A percentile compares a stretch with the other conserved stretches of the same genome.
Evolutionary conservation across 1,284 basidiomycete genomes (phyloP).

Genomic region (Heterobasidion occidentale): DNA sequence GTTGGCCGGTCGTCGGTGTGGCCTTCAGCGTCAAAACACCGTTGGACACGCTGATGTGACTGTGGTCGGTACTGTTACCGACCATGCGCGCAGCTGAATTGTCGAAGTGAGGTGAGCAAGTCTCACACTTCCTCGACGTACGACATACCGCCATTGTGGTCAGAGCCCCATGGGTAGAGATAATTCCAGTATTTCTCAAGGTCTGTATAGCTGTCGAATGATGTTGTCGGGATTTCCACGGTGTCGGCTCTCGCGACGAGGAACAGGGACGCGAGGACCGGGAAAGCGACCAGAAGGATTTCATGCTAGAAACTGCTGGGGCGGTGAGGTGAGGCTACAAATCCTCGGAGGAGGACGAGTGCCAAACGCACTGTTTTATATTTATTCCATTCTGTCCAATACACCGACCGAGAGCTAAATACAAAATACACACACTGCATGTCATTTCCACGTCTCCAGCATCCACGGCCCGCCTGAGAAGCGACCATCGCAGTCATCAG

Average conservation of each 20-base stretch:
- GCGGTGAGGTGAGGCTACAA: neutral
- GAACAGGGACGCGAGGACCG: neutral
- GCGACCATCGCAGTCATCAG: neutral
- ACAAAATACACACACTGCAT: neutral
- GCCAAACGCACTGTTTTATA: neutral
- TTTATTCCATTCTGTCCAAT: neutral
- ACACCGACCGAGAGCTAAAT: neutral
- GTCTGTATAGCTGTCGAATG: constrained; percentile 27
- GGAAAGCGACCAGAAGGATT: neutral
- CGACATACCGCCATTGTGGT: constrained; percentile 35
- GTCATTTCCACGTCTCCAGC: neutral
- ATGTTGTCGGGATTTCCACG: constrained; percentile 30
- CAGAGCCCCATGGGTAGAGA: constrained; percentile 38
- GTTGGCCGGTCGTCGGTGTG: constrained; percentile 31
- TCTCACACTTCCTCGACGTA: neutral
- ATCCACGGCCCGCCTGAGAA: neutral
- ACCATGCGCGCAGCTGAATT: constrained; percentile 31
- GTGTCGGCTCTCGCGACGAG: constrained; percentile 21
- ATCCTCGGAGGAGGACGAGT: no score
- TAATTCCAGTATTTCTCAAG: constrained; percentile 33
- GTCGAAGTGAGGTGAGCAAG: neutral
- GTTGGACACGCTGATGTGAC: constrained; percentile 27
- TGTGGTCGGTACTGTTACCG: constrained; percentile 29
- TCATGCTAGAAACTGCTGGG: neutral
- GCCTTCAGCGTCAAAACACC: constrained; percentile 32